phyloP scores from a whole-genome alignment of 768 basidiomycete genomes.

The Boletus subparvulus region DNA sequence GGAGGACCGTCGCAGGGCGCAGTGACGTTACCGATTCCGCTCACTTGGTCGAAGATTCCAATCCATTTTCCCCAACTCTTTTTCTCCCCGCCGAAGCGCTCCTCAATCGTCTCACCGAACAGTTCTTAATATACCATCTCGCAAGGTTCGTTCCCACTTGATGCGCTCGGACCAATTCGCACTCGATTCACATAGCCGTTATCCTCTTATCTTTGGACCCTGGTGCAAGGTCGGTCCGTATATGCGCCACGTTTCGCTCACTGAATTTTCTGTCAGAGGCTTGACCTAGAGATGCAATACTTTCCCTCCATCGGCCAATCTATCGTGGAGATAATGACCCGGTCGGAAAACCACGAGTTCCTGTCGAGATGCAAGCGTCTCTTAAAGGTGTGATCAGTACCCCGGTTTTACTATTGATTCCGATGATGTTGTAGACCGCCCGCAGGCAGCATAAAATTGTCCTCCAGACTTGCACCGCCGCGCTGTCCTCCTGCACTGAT shows the following conservation, averaged over 20 bases:
- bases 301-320: constrained; percentile 52
- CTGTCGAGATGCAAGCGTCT: constrained; percentile 42
- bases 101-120: constrained; percentile 51
- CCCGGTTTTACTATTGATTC: constrained; percentile 7
- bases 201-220: constrained; percentile 74
- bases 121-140: constrained; percentile 57
- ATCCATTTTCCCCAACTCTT: constrained; percentile 55
- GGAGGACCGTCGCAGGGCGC: constrained; percentile 22
- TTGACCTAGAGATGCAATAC: constrained; percentile 50
- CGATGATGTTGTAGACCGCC: constrained; percentile 21
- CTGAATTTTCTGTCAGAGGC: constrained; percentile 43
- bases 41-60: constrained; percentile 34
- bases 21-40: constrained; percentile 10
- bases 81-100: constrained; percentile 54
- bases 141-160: constrained; percentile 46
- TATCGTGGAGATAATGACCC: constrained; percentile 48
- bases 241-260: constrained; percentile 6
- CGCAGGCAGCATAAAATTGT: constrained; percentile 25
- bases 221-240: constrained; percentile 54
- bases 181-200: constrained; percentile 47
- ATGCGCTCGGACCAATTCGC: constrained; percentile 8
- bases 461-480: constrained; percentile 29
- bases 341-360: constrained; percentile 53
- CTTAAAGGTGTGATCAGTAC: constrained; percentile 44
- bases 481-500: constrained; percentile 25